Evolutionary conservation across 2,329 filamentous ascomycete genomes (phyloP).

Genomic region (Fusarium ramigenum): DNA sequence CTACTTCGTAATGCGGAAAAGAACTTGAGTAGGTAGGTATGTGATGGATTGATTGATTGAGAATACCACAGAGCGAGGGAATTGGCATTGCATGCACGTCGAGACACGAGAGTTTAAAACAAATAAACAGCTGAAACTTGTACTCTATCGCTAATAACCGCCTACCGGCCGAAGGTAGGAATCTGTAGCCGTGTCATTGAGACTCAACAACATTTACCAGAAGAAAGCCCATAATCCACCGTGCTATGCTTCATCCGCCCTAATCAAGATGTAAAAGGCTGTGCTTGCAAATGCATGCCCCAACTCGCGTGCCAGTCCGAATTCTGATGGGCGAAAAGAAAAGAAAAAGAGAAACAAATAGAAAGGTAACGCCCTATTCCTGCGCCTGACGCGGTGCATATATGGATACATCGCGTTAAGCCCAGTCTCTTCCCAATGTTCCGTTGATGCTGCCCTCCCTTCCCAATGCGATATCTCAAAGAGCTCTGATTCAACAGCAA

Average conservation of each 20-base stretch:
- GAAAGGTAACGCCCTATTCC: slow-evolving; percentile 10
- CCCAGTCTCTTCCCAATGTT: slow-evolving; percentile 3
- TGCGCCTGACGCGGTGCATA: background rate
- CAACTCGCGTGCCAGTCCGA: background rate
- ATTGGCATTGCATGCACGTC: background rate
- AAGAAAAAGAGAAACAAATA: background rate
- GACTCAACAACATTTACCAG: background rate
- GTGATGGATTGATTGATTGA: background rate
- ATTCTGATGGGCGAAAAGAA: background rate
- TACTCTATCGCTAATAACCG: slow-evolving; percentile 10
- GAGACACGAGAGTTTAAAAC: background rate
- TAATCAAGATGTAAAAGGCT: background rate
- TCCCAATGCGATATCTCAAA: slow-evolving; percentile 2
- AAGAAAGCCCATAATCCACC: background rate
- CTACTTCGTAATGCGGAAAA: background rate
- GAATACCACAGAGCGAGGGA: background rate
- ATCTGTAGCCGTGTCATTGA: background rate
- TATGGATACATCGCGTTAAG: slow-evolving; percentile 10
- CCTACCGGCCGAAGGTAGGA: background rate
- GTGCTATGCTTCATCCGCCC: background rate
- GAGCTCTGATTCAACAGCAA: background rate
- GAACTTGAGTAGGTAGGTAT: background rate
- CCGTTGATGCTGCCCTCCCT: slow-evolving; percentile 15
- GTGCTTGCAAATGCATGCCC: background rate
- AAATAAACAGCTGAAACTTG: slow-evolving; percentile 2